phyloP scores from a whole-genome alignment of 768 basidiomycete genomes.

The Pleurotus giganteus region DNA sequence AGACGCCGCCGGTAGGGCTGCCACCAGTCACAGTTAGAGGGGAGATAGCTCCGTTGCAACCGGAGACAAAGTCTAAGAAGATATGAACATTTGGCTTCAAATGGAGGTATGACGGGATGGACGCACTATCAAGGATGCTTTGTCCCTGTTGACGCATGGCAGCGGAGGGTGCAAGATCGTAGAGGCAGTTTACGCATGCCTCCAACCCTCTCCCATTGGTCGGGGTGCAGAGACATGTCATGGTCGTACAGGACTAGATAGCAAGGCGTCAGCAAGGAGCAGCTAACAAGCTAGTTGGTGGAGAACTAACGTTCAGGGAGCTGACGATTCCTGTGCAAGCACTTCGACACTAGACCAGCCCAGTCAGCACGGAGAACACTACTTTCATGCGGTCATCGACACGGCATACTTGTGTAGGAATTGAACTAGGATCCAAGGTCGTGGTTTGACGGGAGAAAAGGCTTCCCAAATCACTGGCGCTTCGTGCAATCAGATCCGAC shows the following conservation, averaged over 20 bases:
- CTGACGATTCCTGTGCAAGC: not conserved
- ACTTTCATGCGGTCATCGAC: not conserved
- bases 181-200: conserved; percentile 6
- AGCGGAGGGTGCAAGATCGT: not conserved
- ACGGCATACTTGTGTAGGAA: not conserved
- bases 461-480: not conserved
- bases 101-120: not conserved
- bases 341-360: not conserved
- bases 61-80: not conserved
- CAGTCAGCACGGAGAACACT: not conserved
- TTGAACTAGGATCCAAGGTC: not conserved
- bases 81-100: not conserved
- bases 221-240: conserved; percentile 2
- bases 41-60: not conserved
- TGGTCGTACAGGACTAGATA: not conserved
- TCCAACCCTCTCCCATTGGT: conserved; percentile 1
- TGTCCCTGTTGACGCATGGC: conserved; percentile 5
- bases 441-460: not conserved
- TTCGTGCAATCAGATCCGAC: not conserved
- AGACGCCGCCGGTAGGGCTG: not conserved
- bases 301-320: not conserved
- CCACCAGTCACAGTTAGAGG: not conserved
- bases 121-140: conserved; percentile 8
- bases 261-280: not conserved
- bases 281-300: not conserved